Base-by-base conservation (phyloP, 2,329 filamentous ascomycete genomes). In the Corinectria fuckeliana region DNA sequence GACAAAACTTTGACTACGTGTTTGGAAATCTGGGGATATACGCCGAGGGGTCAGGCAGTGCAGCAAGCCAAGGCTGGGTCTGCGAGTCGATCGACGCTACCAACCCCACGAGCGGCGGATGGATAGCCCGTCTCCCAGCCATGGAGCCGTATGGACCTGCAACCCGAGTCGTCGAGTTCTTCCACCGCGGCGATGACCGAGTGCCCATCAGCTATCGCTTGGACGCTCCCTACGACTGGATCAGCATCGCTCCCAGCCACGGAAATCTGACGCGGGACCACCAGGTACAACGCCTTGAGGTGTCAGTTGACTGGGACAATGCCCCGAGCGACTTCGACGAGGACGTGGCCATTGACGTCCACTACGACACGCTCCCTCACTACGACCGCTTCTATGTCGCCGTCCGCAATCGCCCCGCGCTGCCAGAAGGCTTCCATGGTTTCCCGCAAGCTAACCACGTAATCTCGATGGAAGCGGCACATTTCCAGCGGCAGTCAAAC, bases 391-490 rank as follows among this genome's bases (percentile, higher is more conserved):
- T 39, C 16, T 18, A 39, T 13, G 6, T 39, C 11, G 16, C 36
- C 13, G 13, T 39, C 6, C 20, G 10, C 16, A 39, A 39, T 4
- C n/a, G 21, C 3, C 16, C 14, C 10, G 36, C 23, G 2, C n/a
- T n/a, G n/a, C 50, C 50, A 11, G 18, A 44, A 3, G 63, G 18
- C 14, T 69, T 67, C 51, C 21, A 13, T 3, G 66, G 66, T 2
- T 69, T 67, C 25, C 55, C 64, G 1, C 63, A 69, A 50, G 51
- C 57, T 2, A 52, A 50, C 26, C 56, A 56, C 36, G 13, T 60
- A 11, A 61, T 69, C 10, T 62, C 66, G 7, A 69, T 67, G 45
- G 63, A 67, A 16, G 60, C 41, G 0, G 61, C 61, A 16, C 63
- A 65, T 21, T 62, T 60, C 25, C 64, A 65, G 42, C 50, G 62